Conservation (phyloP, 257 asterid species). For the Scutellaria baicalensis region DNA sequence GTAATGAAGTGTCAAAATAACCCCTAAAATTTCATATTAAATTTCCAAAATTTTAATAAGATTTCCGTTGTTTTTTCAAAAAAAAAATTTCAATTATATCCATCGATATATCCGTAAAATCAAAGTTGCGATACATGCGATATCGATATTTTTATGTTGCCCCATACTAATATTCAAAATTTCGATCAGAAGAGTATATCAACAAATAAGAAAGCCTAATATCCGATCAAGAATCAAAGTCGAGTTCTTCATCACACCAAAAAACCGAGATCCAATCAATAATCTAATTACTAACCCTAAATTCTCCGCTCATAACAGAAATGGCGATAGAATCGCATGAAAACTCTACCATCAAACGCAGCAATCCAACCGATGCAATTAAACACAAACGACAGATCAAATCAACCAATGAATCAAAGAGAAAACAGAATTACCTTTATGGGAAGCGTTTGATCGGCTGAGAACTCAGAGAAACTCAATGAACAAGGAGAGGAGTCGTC, state of each 20-base stretch:
- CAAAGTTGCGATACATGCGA: no score
- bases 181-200: not conserved
- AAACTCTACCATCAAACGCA: not conserved
- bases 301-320: not conserved
- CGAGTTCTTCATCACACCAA: no score
- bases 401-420: not conserved
- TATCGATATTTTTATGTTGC: no score
- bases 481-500: not conserved
- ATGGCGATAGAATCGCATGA: not conserved
- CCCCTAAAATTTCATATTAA: no score
- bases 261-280: not conserved
- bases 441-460: not conserved
- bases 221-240: not conserved
- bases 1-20: no score
- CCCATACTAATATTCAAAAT: no score
- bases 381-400: not conserved
- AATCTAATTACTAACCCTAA: not conserved
- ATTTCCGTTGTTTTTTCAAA: no score
- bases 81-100: no score
- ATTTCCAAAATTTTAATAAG: no score
- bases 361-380: not conserved
- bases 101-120: no score
- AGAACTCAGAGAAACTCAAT: not conserved
- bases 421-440: not conserved
- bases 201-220: not conserved